Base-by-base conservation (phyloP, 2,329 filamentous ascomycete genomes). In the Claviceps pazoutovae region DNA sequence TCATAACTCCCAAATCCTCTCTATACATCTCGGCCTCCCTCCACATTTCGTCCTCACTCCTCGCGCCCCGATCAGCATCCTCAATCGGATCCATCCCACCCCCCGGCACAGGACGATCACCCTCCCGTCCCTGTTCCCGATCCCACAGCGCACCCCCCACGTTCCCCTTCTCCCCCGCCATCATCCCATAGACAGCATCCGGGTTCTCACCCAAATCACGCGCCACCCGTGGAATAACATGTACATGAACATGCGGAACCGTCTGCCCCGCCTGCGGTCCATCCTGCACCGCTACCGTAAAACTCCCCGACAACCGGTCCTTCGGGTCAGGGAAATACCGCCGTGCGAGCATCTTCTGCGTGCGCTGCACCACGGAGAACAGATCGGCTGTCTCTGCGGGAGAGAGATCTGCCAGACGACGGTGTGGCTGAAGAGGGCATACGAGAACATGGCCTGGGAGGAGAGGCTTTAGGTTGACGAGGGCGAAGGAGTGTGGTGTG, bases 221-320 rank as follows among this genome's bases (percentile, higher is more conserved):
- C 3, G 48, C 76, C 53, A 70, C 72, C 53, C 90, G 73, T 19
- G 90, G 90, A 51, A 96, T 91, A 48, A 96, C 79, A 70, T 98
- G 93, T 26, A 89, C 86, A 69, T 98, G 93, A 14, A 96, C 82
- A 69, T 98, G 93, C 8, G 88, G 76, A 45, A 98, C 91, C 53
- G 88, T 95, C 76, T 98, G 93, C 0, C 93, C 93, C 1, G 93
- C 88, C 54, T 89, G 88, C 36, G 75, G 72, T 19, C 93, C 93
- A 66, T 98, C 93, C 66, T 98, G 93, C n/a, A 98, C 78, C 0
- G 91, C 90, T 48, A 98, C 83, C 64, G 95, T 97, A 70, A 97
- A 84, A 54, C 87, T 86, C 9, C 86, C 81, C 5, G 81, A 68
- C 9, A 68, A 64, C 43, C 50, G 26, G 16, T 50, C 46, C 19